phyloP scores from a whole-genome alignment of 306 rosid species.

The Pachyrhizus erosus region DNA sequence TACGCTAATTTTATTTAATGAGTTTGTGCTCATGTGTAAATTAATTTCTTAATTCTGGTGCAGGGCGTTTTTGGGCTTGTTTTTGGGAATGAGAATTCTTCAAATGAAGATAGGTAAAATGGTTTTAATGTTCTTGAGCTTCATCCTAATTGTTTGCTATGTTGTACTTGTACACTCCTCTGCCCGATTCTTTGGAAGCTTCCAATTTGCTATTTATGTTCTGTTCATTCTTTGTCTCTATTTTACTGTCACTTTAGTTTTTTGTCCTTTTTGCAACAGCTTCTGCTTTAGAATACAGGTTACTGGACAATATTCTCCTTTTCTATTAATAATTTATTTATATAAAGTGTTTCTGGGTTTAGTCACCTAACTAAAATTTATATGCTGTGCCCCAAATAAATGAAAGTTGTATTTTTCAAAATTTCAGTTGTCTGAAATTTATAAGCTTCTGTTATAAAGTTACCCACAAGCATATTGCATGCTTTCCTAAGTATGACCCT shows the following conservation, averaged over 20 bases:
- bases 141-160: constrained; percentile 8
- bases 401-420: not conserved
- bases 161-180: not conserved
- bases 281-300: not conserved
- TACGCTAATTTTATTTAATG: not conserved
- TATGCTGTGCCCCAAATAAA: not conserved
- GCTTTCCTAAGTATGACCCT: not conserved
- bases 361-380: not conserved
- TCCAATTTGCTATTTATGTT: not conserved
- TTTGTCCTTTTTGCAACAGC: not conserved
- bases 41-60: constrained; percentile 23
- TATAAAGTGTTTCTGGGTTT: not conserved
- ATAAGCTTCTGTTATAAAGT: not conserved
- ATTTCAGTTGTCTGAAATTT: constrained; percentile 7
- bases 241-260: not conserved
- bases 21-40: constrained; percentile 13
- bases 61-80: constrained; percentile 87
- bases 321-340: not conserved
- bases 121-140: not conserved
- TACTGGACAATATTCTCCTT: not conserved
- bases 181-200: constrained; percentile 10
- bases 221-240: not conserved
- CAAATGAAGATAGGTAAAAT: constrained; percentile 73
- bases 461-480: not conserved
- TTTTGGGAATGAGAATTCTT: constrained; percentile 76